Evolutionary conservation across 2,329 filamentous ascomycete species (phyloP).

Genomic region (Aspergillus pseudotamarii): DNA sequence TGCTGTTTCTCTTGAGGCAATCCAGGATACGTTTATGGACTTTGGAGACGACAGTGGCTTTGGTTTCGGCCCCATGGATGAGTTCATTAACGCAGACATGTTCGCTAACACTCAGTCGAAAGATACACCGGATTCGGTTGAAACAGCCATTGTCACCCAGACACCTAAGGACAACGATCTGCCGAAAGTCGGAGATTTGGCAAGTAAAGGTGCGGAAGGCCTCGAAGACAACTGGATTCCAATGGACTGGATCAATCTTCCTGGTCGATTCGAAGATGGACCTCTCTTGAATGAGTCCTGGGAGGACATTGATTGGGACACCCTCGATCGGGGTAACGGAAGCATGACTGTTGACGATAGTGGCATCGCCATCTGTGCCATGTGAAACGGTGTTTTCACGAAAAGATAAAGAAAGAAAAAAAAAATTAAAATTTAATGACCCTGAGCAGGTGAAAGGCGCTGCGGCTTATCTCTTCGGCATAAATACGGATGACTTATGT

Average conservation of each 20-base stretch:
- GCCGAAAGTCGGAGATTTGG: conserved; percentile 33
- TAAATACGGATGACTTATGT: conserved; percentile 24
- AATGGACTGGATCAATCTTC: conserved; percentile 36
- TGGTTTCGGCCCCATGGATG: conserved; percentile 39
- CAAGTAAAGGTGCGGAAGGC: conserved; percentile 29
- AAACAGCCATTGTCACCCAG: conserved; percentile 36
- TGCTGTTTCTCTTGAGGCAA: conserved; percentile 39
- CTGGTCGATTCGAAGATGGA: conserved; percentile 28
- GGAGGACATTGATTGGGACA: conserved; percentile 45
- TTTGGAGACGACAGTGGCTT: conserved; percentile 33
- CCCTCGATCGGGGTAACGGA: conserved; percentile 34
- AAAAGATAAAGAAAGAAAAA: neutral
- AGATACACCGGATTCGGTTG: conserved; percentile 43
- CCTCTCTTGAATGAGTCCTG: conserved; percentile 31
- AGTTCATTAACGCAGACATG: conserved; percentile 41
- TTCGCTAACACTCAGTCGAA: conserved; percentile 36
- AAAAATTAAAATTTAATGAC: conserved; percentile 8
- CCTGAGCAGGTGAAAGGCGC: conserved; percentile 16
- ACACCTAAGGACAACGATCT: conserved; percentile 42
- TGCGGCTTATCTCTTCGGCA: conserved; percentile 17
- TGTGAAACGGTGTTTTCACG: conserved; percentile 23
- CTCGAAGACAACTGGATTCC: conserved; percentile 36
- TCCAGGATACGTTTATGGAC: conserved; percentile 42
- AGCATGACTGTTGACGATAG: conserved; percentile 28
- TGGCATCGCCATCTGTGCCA: conserved; percentile 30